These are phyloP conservation scores for Fusarium illudens DNA, from an alignment of 2,329 filamentous ascomycete species.

Conservation along the genomic window DNA sequence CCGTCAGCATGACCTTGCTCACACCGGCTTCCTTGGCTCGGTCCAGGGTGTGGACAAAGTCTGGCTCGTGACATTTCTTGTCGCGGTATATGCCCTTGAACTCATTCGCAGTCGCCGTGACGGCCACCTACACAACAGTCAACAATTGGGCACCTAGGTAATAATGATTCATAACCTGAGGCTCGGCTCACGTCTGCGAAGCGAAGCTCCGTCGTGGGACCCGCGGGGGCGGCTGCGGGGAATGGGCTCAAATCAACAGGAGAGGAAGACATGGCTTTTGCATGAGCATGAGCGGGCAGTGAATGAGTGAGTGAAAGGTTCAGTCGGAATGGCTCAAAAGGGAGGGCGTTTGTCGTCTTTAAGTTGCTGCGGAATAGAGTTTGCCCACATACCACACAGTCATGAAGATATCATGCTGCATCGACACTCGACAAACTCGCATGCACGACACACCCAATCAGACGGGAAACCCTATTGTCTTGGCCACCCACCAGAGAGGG, in stretches of 20 bases:
- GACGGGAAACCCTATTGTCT: conserved; percentile 16
- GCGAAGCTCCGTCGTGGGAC: conserved; percentile 31
- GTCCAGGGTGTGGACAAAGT: conserved; percentile 53
- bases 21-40: conserved; percentile 53
- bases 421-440: conserved; percentile 8
- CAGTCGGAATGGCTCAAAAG: background rate
- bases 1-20: conserved; percentile 52
- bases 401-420: conserved; percentile 37
- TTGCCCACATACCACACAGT: conserved; percentile 20
- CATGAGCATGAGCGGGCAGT: no score
- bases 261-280: conserved; percentile 29
- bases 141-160: background rate
- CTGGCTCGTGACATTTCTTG: conserved; percentile 57
- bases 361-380: conserved; percentile 29
- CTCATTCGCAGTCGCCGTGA: conserved; percentile 52
- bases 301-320: background rate
- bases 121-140: conserved; percentile 44
- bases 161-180: background rate
- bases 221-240: conserved; percentile 32
- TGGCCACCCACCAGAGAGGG: conserved; percentile 8
- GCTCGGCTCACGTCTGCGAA: conserved; percentile 39
- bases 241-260: conserved; percentile 36
- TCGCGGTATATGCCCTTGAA: conserved; percentile 60
- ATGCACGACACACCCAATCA: conserved; percentile 20
- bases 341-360: conserved; percentile 11